These are phyloP conservation scores for Dentipellis fragilis DNA, from an alignment of 768 basidiomycete species.

Conservation along the genomic window DNA sequence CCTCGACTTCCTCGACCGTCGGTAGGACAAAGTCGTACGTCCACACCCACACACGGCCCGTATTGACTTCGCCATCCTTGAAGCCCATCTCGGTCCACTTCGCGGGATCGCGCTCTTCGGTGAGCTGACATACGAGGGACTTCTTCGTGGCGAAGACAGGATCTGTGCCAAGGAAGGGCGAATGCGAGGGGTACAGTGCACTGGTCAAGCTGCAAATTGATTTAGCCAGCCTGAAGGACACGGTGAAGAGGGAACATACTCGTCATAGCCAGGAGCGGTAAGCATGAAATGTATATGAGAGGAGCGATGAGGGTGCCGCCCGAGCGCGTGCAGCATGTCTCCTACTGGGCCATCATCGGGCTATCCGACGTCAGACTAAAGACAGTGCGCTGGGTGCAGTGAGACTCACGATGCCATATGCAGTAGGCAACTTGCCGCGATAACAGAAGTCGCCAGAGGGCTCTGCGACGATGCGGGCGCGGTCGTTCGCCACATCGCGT, in stretches of 20 bases:
- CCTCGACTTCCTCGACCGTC: conserved; percentile 19
- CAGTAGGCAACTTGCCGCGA: conserved; percentile 23
- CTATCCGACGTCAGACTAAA: conserved; percentile 5
- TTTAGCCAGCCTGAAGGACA: too few species aligned
- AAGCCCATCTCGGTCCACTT: conserved; percentile 22
- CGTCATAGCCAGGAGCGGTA: conserved; percentile 25
- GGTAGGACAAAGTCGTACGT: conserved; percentile 23
- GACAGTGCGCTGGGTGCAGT: background rate
- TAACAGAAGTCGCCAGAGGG: conserved; percentile 21
- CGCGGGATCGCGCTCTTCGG: conserved; percentile 17
- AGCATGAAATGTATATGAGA: conserved; percentile 25
- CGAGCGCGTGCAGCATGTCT: conserved; percentile 19
- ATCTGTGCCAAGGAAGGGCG: conserved; percentile 26
- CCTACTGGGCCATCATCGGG: conserved; percentile 23
- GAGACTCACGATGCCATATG: conserved; percentile 20
- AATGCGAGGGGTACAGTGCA: conserved; percentile 24
- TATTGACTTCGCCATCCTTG: conserved; percentile 20
- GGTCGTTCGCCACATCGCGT: conserved; percentile 19
- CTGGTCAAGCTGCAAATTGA: conserved; percentile 14
- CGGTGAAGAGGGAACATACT: conserved; percentile 12
- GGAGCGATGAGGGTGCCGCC: conserved; percentile 24
- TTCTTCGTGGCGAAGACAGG: conserved; percentile 27
- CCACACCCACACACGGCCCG: conserved; percentile 24
- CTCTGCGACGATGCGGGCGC: conserved; percentile 21
- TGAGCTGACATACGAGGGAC: conserved; percentile 22